Base-by-base conservation (phyloP, 2,329 filamentous ascomycete species). In the Diaporthe sp. region DNA sequence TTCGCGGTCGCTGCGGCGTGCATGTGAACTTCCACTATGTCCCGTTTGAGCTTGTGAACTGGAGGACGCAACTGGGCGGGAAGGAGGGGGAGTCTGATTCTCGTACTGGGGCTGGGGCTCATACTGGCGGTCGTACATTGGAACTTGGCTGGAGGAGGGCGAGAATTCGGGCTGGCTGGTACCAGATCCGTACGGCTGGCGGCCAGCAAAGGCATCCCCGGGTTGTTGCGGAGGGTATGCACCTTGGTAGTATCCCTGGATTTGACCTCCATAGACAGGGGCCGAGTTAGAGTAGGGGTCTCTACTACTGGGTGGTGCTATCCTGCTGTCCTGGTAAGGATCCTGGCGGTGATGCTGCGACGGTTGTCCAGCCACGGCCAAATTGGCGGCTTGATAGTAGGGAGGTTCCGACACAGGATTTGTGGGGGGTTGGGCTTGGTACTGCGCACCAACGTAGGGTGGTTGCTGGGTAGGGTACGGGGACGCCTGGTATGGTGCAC, bases 151-250 rank as follows among this genome's bases (percentile, higher is more conserved):
- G 76, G 60, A 49, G 34, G 75, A 65, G 28, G 70, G 72, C 70
- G 44, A 28, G 34, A 71, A 71, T 12, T 77, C 76, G 39, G 73
- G 46, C 62, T 78, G 77, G 78, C 76, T 77, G 75, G 80, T 80
- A 39, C 37, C 12, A 79, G 81, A 83, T 79, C 79, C 81, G 85
- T 89, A 92, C n/a, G 71, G 58, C 88, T 88, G 88, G 87, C 90
- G 90, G 85, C 89, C 89, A 79, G 89, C 90, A 78, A 88, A 87
- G 61, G 89, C 84, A 82, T 91, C 90, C 81, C 85, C 82, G 76
- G 88, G 85, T 80, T 88, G 88, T 80, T 88, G 88, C 78, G 84
- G 80, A 71, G 82, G 79, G 77, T 85, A 85, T 49, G 84, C 80
- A 76, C 80, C 80, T 49, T 71, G 70, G 42, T 84, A 79, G 76